Evolutionary conservation across 768 basidiomycete genomes (phyloP).

Genomic region (Mycena rebaudengoi): DNA sequence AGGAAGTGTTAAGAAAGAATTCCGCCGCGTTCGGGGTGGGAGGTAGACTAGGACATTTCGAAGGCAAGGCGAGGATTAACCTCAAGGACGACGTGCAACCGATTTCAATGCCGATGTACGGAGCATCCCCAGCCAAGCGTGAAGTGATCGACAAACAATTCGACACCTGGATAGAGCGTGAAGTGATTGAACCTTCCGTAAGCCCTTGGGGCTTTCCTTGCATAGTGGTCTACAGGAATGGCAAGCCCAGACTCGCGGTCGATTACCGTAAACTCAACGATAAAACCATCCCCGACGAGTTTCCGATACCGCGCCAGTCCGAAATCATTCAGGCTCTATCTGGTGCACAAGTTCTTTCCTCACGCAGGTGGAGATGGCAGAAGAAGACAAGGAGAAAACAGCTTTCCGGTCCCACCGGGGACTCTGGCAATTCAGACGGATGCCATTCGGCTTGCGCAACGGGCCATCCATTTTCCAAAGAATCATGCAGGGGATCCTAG

Average conservation of each 20-base stretch:
- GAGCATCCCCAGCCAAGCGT: conserved; percentile 30
- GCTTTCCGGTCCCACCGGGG: conserved; percentile 42
- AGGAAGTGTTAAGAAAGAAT: conserved; percentile 17
- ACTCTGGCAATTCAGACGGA: conserved; percentile 36
- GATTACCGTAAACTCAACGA: conserved; percentile 35
- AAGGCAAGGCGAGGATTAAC: conserved; percentile 26
- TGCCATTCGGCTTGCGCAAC: conserved; percentile 1
- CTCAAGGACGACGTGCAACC: conserved; percentile 24
- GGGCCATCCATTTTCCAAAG: neutral
- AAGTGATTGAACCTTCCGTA: conserved; percentile 39
- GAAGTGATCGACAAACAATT: conserved; percentile 38
- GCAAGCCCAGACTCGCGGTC: conserved; percentile 44
- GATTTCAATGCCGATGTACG: conserved; percentile 32
- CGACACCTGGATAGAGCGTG: conserved; percentile 34
- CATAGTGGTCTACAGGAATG: conserved; percentile 45
- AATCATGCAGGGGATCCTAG: neutral
- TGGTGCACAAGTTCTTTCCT: conserved; percentile 24
- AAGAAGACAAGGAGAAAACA: conserved; percentile 34
- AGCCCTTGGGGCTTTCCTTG: conserved; percentile 28
- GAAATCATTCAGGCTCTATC: conserved; percentile 34
- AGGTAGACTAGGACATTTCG: conserved; percentile 29
- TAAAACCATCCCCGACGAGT: conserved; percentile 35
- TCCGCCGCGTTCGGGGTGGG: conserved; percentile 32
- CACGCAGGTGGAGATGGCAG: conserved; percentile 35
- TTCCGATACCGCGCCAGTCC: conserved; percentile 35